Evolutionary conservation across 1,284 basidiomycete genomes (phyloP).

Genomic region (Malassezia caprae): DNA sequence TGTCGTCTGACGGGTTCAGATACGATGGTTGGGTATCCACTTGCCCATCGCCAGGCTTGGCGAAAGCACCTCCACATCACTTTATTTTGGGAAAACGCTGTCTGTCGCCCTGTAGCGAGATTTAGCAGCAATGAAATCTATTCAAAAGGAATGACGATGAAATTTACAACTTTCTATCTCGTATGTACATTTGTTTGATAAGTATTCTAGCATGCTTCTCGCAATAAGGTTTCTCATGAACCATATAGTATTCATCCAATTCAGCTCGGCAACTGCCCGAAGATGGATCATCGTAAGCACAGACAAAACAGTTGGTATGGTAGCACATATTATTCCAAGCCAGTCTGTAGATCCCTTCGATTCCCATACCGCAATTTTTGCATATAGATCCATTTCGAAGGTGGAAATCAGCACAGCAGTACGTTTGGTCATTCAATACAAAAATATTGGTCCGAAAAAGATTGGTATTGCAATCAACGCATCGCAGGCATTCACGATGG

Average conservation of each 20-base stretch:
- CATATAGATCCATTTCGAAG: constrained; percentile 1
- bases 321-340: neutral
- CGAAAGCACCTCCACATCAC: neutral
- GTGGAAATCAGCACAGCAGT: constrained; percentile 9
- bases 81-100: neutral
- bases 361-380: neutral
- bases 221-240: constrained; percentile 1
- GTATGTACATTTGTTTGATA: neutral
- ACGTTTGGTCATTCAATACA: constrained; percentile 5
- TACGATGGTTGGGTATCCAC: neutral
- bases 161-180: neutral
- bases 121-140: neutral
- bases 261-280: neutral
- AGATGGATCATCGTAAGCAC: neutral
- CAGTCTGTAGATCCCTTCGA: constrained; percentile 5
- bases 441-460: constrained; percentile 6
- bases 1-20: neutral
- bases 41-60: neutral
- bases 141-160: neutral
- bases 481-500: constrained; percentile 12
- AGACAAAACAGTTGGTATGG: constrained; percentile 6
- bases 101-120: no score
- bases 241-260: constrained; percentile 9
- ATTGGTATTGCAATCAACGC: neutral
- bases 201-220: constrained; percentile 1